These are phyloP conservation scores for Naganishia liquefaciens DNA, from an alignment of 1,284 basidiomycete species.

Conservation along the genomic window DNA sequence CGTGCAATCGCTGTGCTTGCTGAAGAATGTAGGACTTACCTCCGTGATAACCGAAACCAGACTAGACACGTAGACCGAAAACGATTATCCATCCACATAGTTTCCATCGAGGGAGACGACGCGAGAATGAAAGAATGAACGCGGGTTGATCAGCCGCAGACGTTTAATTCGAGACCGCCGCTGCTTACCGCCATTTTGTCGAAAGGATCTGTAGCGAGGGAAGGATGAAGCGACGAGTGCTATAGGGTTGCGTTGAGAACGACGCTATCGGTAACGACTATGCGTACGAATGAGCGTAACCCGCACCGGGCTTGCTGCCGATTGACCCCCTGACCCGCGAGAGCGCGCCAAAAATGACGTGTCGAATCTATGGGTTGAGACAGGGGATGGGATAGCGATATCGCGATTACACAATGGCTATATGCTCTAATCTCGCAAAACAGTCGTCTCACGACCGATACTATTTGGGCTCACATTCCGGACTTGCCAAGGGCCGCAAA, in stretches of 20 bases:
- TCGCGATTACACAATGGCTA: too few species aligned
- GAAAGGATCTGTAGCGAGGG: not conserved
- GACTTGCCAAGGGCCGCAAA: too few species aligned
- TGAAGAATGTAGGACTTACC: conserved; percentile 55
- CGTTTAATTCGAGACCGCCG: not conserved
- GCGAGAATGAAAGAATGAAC: not conserved
- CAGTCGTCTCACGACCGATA: too few species aligned
- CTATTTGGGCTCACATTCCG: too few species aligned
- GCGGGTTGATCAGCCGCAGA: not conserved
- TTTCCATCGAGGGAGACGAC: not conserved
- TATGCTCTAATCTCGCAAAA: too few species aligned
- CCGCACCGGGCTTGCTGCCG: not conserved
- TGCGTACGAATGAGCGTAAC: not conserved
- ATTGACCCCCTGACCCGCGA: not conserved
- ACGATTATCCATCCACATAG: not conserved
- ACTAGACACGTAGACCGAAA: conserved; percentile 45
- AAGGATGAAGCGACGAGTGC: too few species aligned
- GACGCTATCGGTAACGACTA: too few species aligned
- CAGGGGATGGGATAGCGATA: not conserved
- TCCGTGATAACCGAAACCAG: conserved; percentile 68
- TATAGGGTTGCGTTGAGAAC: not conserved
- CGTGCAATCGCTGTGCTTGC: not conserved
- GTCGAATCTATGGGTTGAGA: not conserved
- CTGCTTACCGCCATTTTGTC: conserved; percentile 26
- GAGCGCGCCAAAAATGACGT: not conserved